Evolutionary conservation across 257 asterid genomes (phyloP).

Genomic region (Penstemon barbatus): DNA sequence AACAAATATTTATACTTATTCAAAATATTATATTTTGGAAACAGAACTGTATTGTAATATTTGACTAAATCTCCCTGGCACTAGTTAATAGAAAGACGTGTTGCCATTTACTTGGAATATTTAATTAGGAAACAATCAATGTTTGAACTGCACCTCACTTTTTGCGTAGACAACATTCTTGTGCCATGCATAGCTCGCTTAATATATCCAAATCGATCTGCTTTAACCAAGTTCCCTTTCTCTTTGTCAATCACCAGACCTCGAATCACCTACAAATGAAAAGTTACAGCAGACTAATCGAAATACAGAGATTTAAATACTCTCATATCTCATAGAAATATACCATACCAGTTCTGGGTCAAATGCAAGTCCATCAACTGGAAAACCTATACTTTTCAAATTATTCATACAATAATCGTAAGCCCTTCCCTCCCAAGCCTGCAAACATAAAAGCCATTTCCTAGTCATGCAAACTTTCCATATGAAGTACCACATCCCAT

Average conservation of each 20-base stretch:
- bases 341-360: constrained; percentile 80
- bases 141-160: constrained; percentile 59
- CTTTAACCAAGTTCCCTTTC: constrained; percentile 82
- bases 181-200: constrained; percentile 94
- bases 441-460: constrained; percentile 29
- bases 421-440: constrained; percentile 99
- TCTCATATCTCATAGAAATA: constrained; percentile 7
- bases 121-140: constrained; percentile 23
- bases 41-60: not conserved
- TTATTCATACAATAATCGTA: constrained; percentile 87
- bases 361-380: constrained; percentile 89
- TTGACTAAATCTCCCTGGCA: constrained; percentile 4
- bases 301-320: constrained; percentile 4
- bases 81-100: constrained; percentile 16
- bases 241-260: constrained; percentile 91
- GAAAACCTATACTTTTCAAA: constrained; percentile 74
- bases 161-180: constrained; percentile 70
- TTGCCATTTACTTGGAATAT: constrained; percentile 25
- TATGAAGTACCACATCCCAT: constrained; percentile 8
- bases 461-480: constrained; percentile 4
- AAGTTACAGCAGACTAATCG: constrained; percentile 18
- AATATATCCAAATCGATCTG: constrained; percentile 87
- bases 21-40: constrained; percentile 4
- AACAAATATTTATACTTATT: not conserved
- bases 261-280: constrained; percentile 64